phyloP scores from a whole-genome alignment of 495 filamentous ascomycete genomes.

The Penicillium bovifimosum region DNA sequence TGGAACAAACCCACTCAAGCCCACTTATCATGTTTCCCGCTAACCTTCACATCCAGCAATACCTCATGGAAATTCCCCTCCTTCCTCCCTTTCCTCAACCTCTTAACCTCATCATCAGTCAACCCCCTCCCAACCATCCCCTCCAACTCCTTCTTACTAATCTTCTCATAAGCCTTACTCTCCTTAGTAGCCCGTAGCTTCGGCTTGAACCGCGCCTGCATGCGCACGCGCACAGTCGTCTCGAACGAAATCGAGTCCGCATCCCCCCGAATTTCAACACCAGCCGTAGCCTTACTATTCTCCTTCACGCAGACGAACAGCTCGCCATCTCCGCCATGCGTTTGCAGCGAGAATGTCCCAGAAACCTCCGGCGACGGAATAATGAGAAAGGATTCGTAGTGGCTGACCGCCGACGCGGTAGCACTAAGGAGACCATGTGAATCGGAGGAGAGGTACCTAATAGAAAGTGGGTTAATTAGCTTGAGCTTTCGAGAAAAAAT shows the following conservation, averaged over 20 bases:
- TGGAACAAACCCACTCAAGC: slow-evolving; percentile 34
- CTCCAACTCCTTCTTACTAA: slow-evolving; percentile 84
- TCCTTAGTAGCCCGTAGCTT: slow-evolving; percentile 69
- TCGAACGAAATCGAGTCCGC: slow-evolving; percentile 62
- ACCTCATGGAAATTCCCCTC: slow-evolving; percentile 88
- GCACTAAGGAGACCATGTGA: slow-evolving; percentile 74
- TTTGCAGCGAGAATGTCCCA: slow-evolving; percentile 65
- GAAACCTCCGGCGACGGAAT: slow-evolving; percentile 57
- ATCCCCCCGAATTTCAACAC: slow-evolving; percentile 68
- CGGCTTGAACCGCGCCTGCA: slow-evolving; percentile 94
- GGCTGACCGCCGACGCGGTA: slow-evolving; percentile 69
- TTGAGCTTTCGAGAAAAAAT: background rate
- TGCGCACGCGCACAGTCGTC: slow-evolving; percentile 76
- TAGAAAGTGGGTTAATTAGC: background rate
- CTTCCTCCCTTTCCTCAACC: slow-evolving; percentile 72
- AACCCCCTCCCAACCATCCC: slow-evolving; percentile 67
- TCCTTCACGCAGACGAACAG: slow-evolving; percentile 51
- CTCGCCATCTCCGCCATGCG: slow-evolving; percentile 42
- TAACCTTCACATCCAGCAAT: slow-evolving; percentile 82
- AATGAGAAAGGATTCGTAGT: slow-evolving; percentile 76
- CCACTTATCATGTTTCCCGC: slow-evolving; percentile 96
- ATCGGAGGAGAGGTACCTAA: slow-evolving; percentile 73
- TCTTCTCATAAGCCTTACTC: slow-evolving; percentile 74
- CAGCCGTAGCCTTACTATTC: slow-evolving; percentile 38
- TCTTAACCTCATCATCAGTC: slow-evolving; percentile 79